Evolutionary conservation across 305 asterid genomes (phyloP), one percentile per base, ranked within the genome.

Genomic region (Fraxinus xanthoxyloides): DNA sequence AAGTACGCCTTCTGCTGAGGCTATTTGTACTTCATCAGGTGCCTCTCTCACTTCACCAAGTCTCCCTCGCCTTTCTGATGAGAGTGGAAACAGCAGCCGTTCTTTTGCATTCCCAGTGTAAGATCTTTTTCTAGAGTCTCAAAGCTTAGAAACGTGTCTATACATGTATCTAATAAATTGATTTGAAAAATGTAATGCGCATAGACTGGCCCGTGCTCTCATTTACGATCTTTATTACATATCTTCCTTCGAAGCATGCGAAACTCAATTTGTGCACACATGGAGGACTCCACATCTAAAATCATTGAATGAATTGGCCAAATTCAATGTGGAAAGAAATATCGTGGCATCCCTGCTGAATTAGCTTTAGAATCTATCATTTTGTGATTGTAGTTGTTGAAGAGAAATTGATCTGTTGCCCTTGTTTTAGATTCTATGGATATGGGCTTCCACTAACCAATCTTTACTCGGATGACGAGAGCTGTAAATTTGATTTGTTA

Each of bases 61-160:
- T 79, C 85, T 84, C 0, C 85, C 93, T 76, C 93, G 97, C 38
- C 85, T 87, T 54, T 93, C 98, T 36, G 86, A 84, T 21, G 97
- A 85, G 77, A 96, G 99, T 72, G 88, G 84, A 34, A 76, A 80
- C 23, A 92, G 97, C 85, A 70, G 87, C 81, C 87, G 82, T 65
- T 94, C 98, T 15, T 96, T 93, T 73, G 98, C 99, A 7, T 96
- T 96, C 89, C 99, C 98, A 13, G 90, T 92, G 99, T 94, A 92
- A 90, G 97, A 19, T 73, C 69, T 76, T 30, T 30, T 32, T 82
- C 51, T 59, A 10, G 17, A 32, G 7, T 10, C 56, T 9, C 19
- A 26, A 10, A 3, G 19, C 75, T 74, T 61, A 61, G 13, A 35
- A 75, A 63, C 32, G 2, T 63, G 72, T 7, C 72, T 26, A 65